phyloP scores from a whole-genome alignment of 345 rosid genomes.

The Moringa oleifera region DNA sequence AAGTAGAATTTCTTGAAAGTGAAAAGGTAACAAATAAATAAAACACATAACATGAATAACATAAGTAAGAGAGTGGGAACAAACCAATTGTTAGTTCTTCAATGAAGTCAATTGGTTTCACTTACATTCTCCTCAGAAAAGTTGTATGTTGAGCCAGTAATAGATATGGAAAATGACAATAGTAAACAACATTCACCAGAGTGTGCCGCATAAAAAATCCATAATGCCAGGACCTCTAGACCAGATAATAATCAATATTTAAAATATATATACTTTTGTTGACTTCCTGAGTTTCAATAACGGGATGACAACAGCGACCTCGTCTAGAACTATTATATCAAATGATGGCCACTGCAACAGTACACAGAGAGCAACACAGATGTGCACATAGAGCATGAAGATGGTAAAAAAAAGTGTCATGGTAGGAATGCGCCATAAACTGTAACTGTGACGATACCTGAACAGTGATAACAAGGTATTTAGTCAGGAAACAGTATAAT shows the following conservation, averaged over 20 bases:
- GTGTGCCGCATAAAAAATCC: slow-evolving; percentile 1
- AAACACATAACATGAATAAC: not conserved
- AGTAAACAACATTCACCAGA: slow-evolving; percentile 62
- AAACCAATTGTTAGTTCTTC: slow-evolving; percentile 85
- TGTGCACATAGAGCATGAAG: slow-evolving; percentile 88
- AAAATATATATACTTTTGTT: slow-evolving; percentile 52
- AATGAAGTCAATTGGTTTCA: slow-evolving; percentile 75
- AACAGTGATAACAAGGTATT: not conserved
- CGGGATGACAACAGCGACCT: slow-evolving; percentile 82
- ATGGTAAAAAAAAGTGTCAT: slow-evolving; percentile 69
- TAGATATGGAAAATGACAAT: slow-evolving; percentile 93
- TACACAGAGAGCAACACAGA: slow-evolving; percentile 65
- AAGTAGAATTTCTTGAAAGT: not conserved
- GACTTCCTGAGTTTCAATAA: slow-evolving; percentile 61
- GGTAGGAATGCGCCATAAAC: slow-evolving; percentile 84
- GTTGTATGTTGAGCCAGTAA: slow-evolving; percentile 81
- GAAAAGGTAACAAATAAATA: not conserved
- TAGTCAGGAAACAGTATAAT: not conserved
- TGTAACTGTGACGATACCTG: slow-evolving; percentile 74
- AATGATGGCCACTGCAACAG: slow-evolving; percentile 69
- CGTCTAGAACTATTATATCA: slow-evolving; percentile 72
- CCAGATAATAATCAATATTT: not conserved
- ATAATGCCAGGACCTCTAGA: not conserved
- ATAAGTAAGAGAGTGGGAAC: slow-evolving; percentile 5
- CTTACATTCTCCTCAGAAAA: slow-evolving; percentile 62